Base-by-base conservation (phyloP, 2,329 filamentous ascomycete species). In the Aspergillus neotritici region DNA sequence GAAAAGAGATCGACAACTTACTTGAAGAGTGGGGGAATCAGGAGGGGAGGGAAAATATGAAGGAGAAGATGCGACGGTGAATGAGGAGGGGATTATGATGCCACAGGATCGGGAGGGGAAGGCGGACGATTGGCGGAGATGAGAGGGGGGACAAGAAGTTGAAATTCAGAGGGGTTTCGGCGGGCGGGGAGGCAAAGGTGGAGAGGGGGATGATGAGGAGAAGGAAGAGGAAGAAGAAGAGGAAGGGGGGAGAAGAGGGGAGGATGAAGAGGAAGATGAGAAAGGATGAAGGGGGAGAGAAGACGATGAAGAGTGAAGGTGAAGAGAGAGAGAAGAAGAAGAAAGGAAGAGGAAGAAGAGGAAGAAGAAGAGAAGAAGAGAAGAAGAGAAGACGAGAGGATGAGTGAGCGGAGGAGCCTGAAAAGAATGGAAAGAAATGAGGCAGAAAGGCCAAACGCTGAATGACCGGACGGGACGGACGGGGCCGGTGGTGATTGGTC, bases 141-240 rank as follows among this genome's bases (percentile, higher is more conserved):
- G 40, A 40, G 46, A 49, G 40, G 41, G 50, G 40, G 47, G 41
- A 43, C 41, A 36, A 57, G 46, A 54, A 53, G 42, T 51, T 53
- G 48, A 40, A 50, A 40, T 51, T 52, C 46, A 44, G 51, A 52
- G 53, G 53, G 50, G 48, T 54, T 51, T 56, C 53, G 58, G 57
- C 58, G 56, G 53, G 59, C 54, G 54, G 57, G 62, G 50, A 45
- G 53, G 45, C 42, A 47, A 45, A 52, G 50, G 51, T 48, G 55
- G 49, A 54, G 51, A 53, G 50, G 58, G 41, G 43, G 48, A 48
- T 44, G 49, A 53, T 49, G 52, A 55, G 44, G 43, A 52, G 50
- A 50, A 43, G 43, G 47, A 41, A 47, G 37, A 40, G 41, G 46
- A 34, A 41, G 43, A 46, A 46, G 38, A 31, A 37, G 12, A 39